phyloP scores from a whole-genome alignment of 345 rosid genomes.

The Brassica nigra region DNA sequence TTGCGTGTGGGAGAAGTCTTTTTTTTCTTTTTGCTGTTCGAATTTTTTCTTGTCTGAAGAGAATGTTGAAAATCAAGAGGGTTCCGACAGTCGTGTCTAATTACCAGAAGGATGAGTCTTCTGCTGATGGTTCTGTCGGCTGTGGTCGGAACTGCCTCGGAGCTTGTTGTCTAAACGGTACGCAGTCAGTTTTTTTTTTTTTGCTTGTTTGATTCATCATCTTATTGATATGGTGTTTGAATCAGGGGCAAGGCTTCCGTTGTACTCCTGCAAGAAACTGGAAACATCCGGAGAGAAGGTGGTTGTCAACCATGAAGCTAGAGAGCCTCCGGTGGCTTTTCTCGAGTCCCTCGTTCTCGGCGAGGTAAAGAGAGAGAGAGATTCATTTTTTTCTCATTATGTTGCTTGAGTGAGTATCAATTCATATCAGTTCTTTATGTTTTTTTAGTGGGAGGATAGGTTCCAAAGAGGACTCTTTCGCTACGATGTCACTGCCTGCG shows the following conservation, averaged over 20 bases:
- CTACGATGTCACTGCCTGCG: constrained; percentile 91
- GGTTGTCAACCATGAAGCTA: constrained; percentile 28
- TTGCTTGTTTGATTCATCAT: constrained; percentile 8
- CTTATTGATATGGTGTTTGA: neutral
- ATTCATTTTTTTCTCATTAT: neutral
- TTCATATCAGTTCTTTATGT: neutral
- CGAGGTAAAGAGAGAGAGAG: constrained; percentile 52
- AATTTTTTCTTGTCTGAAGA: neutral
- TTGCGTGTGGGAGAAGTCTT: neutral
- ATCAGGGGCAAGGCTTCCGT: constrained; percentile 79
- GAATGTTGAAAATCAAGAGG: constrained; percentile 59
- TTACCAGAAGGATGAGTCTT: constrained; percentile 78
- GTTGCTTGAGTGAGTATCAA: neutral
- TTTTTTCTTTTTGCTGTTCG: constrained; percentile 11
- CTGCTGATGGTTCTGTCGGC: constrained; percentile 61
- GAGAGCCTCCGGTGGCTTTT: constrained; percentile 69
- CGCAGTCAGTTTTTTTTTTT: neutral
- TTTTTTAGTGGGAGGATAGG: constrained; percentile 80
- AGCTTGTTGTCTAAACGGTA: constrained; percentile 83
- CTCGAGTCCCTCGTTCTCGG: constrained; percentile 88
- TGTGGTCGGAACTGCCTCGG: constrained; percentile 92
- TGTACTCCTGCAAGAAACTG: constrained; percentile 69
- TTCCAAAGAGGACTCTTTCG: constrained; percentile 89
- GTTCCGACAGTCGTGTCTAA: constrained; percentile 91
- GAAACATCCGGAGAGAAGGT: constrained; percentile 36